phyloP scores from a whole-genome alignment of 2,329 filamentous ascomycete genomes.

The Zymoseptoria brevis region DNA sequence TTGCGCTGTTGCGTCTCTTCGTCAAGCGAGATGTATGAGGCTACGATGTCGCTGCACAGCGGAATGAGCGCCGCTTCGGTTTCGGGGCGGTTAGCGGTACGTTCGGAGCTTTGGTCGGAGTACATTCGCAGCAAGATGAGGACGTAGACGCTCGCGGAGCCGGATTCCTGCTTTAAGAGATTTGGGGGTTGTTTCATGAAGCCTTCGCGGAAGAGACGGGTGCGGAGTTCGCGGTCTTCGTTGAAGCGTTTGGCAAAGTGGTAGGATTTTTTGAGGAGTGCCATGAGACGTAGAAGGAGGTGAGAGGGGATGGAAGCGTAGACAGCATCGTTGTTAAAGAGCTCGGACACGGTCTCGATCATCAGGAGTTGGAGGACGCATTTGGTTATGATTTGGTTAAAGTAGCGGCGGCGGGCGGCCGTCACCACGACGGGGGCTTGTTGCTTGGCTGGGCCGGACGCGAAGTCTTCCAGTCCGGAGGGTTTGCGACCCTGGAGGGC shows the following conservation, averaged over 20 bases:
- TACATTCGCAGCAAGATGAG: constrained; percentile 97
- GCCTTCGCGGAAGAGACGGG: constrained; percentile 89
- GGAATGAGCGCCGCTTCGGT: constrained; percentile 90
- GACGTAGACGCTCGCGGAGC: constrained; percentile 88
- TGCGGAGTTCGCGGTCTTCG: constrained; percentile 89
- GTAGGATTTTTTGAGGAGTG: constrained; percentile 87
- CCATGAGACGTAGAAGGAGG: constrained; percentile 88
- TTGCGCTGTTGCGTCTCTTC: constrained; percentile 96
- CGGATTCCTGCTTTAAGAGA: constrained; percentile 90
- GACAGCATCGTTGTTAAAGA: constrained; percentile 94
- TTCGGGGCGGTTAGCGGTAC: constrained; percentile 67
- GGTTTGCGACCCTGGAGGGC: constrained; percentile 19
- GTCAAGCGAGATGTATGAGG: constrained; percentile 75
- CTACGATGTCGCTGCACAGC: constrained; percentile 88
- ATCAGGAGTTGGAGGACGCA: constrained; percentile 96
- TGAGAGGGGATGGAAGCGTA: constrained; percentile 86
- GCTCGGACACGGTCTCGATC: constrained; percentile 98
- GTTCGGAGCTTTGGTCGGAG: constrained; percentile 75
- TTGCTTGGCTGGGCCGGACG: constrained; percentile 58
- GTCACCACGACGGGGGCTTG: constrained; percentile 90
- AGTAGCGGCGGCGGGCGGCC: constrained; percentile 84
- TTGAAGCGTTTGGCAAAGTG: constrained; percentile 97
- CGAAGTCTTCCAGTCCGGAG: constrained; percentile 73
- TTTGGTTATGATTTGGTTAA: constrained; percentile 98
- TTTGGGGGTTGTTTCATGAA: constrained; percentile 99